Evolutionary conservation across 495 filamentous ascomycete genomes (phyloP).

Genomic region (Parmelia sp.): DNA sequence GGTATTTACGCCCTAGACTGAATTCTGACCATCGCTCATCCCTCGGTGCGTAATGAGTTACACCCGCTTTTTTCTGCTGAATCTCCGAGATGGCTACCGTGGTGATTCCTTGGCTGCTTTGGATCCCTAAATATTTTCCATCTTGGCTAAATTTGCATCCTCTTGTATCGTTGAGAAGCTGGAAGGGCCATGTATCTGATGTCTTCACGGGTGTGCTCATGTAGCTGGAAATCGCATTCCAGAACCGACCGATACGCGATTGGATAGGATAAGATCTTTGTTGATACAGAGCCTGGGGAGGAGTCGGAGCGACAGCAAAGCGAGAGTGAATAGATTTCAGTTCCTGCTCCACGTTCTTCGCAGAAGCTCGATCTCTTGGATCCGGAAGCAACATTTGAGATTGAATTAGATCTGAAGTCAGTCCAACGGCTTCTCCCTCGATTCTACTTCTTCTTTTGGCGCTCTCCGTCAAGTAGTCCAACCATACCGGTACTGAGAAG

Average conservation of each 20-base stretch:
- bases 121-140: constrained; percentile 1
- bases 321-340: not conserved
- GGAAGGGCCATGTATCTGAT: not conserved
- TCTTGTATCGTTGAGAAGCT: not conserved
- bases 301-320: not conserved
- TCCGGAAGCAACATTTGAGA: not conserved
- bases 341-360: not conserved
- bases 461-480: not conserved
- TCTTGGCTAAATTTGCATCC: not conserved
- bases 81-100: not conserved
- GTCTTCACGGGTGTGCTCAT: not conserved
- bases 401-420: not conserved
- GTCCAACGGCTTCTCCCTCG: not conserved
- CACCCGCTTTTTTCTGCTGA: not conserved
- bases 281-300: too few species aligned
- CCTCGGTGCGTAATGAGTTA: not conserved
- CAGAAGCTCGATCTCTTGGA: not conserved
- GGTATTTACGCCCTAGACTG: constrained; percentile 5
- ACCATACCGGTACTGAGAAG: constrained; percentile 2
- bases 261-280: too few species aligned
- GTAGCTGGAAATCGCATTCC: too few species aligned
- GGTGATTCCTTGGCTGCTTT: not conserved
- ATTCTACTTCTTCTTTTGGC: not conserved
- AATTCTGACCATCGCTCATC: not conserved
- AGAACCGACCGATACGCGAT: too few species aligned